Conservation (phyloP, 2,329 filamentous ascomycete genomes). For the Colletotrichum limetticola region DNA sequence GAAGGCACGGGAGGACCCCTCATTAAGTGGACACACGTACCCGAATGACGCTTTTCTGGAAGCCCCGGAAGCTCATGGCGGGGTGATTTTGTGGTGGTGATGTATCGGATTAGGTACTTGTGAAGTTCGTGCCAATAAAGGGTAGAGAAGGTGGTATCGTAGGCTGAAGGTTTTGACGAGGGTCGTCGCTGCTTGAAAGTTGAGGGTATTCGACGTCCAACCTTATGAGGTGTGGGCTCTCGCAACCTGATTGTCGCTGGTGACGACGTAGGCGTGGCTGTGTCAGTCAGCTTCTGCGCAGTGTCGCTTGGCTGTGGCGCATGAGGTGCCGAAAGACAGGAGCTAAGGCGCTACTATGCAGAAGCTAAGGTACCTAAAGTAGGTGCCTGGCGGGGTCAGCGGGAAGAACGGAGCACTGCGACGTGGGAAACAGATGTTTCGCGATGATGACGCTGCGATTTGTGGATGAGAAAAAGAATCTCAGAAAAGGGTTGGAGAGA, state of each 20-base stretch:
- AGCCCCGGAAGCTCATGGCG: conserved; percentile 95
- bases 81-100: conserved; percentile 28
- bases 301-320: conserved; percentile 36
- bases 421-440: neutral
- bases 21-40: conserved; percentile 58
- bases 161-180: conserved; percentile 25
- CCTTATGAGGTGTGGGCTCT: conserved; percentile 35
- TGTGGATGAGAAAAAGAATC: neutral
- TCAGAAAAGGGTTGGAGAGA: neutral
- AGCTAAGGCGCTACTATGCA: conserved; percentile 20
- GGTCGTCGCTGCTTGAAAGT: conserved; percentile 30
- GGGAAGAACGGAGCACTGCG: conserved; percentile 6
- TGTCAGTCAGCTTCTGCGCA: conserved; percentile 34
- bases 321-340: conserved; percentile 21
- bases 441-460: neutral
- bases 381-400: conserved; percentile 18
- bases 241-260: conserved; percentile 38
- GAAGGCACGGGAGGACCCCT: conserved; percentile 30
- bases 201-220: conserved; percentile 35
- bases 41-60: conserved; percentile 88
- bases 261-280: conserved; percentile 47
- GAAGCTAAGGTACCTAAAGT: conserved; percentile 12
- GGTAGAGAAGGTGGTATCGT: conserved; percentile 9
- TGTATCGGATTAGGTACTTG: conserved; percentile 18
- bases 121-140: conserved; percentile 23